phyloP scores from a whole-genome alignment of 2,329 filamentous ascomycete genomes.

The Cadophora gregata region DNA sequence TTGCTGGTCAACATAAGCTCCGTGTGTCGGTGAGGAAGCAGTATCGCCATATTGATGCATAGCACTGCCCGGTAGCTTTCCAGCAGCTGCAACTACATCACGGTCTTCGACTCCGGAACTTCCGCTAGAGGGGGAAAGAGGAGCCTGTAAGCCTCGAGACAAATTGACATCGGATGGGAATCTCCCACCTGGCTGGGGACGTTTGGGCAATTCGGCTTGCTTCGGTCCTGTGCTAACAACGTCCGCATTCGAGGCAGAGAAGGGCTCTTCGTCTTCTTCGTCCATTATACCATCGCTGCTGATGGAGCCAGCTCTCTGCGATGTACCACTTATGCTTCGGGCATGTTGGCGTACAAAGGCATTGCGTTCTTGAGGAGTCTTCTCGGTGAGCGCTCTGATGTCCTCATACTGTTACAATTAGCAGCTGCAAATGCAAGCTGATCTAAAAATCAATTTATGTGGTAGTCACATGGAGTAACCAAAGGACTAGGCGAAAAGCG shows the following conservation, averaged over 20 bases:
- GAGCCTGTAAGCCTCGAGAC: constrained; percentile 76
- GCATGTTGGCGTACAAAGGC: constrained; percentile 86
- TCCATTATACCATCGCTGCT: constrained; percentile 81
- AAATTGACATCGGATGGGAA: constrained; percentile 87
- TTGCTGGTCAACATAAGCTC: constrained; percentile 56
- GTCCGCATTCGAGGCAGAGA: constrained; percentile 62
- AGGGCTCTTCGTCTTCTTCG: constrained; percentile 73
- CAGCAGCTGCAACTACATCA: constrained; percentile 63
- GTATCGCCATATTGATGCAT: constrained; percentile 37
- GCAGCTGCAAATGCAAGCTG: not conserved
- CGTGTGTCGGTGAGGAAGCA: constrained; percentile 55
- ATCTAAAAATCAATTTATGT: not conserved
- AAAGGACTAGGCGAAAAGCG: not conserved
- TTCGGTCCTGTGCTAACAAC: constrained; percentile 55
- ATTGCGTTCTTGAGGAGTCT: constrained; percentile 84
- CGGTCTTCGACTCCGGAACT: constrained; percentile 69
- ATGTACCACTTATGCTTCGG: constrained; percentile 74
- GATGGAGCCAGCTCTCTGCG: constrained; percentile 62
- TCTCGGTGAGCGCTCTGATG: constrained; percentile 88
- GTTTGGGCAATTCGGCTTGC: constrained; percentile 60
- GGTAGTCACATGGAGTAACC: not conserved
- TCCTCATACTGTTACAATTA: constrained; percentile 71
- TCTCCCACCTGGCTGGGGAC: constrained; percentile 90
- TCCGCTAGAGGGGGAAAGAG: constrained; percentile 81
- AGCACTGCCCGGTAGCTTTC: constrained; percentile 36